Conservation (phyloP, 1,284 basidiomycete species). For the Amylostereum chailletii region DNA sequence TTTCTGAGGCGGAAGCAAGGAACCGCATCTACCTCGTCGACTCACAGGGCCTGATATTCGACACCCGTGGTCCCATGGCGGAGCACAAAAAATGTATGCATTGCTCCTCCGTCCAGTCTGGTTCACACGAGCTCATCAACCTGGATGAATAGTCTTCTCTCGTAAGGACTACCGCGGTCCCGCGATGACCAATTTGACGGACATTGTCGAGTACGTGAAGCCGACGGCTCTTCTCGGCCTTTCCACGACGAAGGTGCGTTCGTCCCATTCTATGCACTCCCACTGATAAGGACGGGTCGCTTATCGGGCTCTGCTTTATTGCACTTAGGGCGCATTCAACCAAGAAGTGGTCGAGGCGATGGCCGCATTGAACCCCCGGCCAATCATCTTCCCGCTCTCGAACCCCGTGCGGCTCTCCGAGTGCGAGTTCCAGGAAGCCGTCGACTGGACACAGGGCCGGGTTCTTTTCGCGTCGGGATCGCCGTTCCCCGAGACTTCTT, state of each 20-base stretch:
- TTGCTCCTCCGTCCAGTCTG: neutral
- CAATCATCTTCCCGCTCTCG: constrained; percentile 95
- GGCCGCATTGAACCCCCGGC: constrained; percentile 78
- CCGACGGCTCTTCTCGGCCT: constrained; percentile 91
- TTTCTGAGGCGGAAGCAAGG: constrained; percentile 74
- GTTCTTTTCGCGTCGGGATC: constrained; percentile 90
- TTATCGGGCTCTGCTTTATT: constrained; percentile 6
- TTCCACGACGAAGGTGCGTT: constrained; percentile 66
- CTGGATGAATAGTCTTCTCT: constrained; percentile 57
- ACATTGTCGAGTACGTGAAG: constrained; percentile 80
- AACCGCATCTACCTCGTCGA: constrained; percentile 79
- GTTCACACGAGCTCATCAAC: constrained; percentile 1
- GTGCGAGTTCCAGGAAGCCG: constrained; percentile 80
- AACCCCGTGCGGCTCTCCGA: constrained; percentile 86
- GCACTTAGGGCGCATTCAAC: constrained; percentile 62
- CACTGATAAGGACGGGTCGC: constrained; percentile 2
- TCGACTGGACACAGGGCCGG: constrained; percentile 62
- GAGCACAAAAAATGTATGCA: constrained; percentile 75
- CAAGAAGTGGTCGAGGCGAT: constrained; percentile 72
- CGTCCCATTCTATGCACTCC: neutral
- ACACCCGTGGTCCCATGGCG: constrained; percentile 62
- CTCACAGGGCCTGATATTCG: constrained; percentile 79
- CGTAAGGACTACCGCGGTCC: constrained; percentile 72
- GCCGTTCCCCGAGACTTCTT: constrained; percentile 70
- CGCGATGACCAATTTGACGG: constrained; percentile 67